phyloP scores from a whole-genome alignment of 768 basidiomycete species.

The Polyporus arcularius region DNA sequence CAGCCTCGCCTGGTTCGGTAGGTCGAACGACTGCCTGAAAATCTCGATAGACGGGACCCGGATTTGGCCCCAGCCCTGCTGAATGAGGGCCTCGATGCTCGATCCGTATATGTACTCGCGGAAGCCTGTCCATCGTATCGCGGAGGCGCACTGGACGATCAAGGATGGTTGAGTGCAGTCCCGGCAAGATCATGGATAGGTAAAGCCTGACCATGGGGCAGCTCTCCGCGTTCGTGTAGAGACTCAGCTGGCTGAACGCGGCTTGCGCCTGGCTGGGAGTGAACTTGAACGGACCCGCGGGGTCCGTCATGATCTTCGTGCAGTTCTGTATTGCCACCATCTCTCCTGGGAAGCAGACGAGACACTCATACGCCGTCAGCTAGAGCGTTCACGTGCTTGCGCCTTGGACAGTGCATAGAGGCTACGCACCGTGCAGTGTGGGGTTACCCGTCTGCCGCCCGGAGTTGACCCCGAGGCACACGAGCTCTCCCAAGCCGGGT shows the following conservation, averaged over 20 bases:
- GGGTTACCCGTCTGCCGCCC: conserved; percentile 6
- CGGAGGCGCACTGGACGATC: conserved; percentile 18
- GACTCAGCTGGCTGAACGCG: conserved; percentile 12
- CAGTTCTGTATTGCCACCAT: conserved; percentile 18
- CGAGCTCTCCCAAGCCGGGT: conserved; percentile 6
- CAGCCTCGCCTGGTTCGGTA: conserved; percentile 5
- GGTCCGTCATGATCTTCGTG: conserved; percentile 14
- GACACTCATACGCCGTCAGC: too few relatives aligned
- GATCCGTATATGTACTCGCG: conserved; percentile 20
- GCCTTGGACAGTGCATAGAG: too few relatives aligned
- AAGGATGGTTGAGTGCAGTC: too few relatives aligned
- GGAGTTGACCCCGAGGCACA: conserved; percentile 15
- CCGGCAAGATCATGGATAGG: too few relatives aligned
- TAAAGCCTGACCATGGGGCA: conserved; percentile 11
- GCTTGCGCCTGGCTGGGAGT: conserved; percentile 5
- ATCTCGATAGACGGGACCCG: conserved; percentile 15
- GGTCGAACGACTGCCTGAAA: conserved; percentile 13
- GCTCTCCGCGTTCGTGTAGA: conserved; percentile 20
- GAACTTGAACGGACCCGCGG: conserved; percentile 9
- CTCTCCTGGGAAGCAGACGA: background rate
- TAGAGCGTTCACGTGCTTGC: too few relatives aligned
- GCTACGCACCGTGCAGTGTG: conserved; percentile 7
- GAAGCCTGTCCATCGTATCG: conserved; percentile 15
- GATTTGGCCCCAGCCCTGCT: conserved; percentile 14
- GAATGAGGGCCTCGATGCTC: conserved; percentile 12